Evolutionary conservation across 1,284 basidiomycete genomes (phyloP), one percentile per base, ranked within the genome.

Genomic region (Somion occarium): DNA sequence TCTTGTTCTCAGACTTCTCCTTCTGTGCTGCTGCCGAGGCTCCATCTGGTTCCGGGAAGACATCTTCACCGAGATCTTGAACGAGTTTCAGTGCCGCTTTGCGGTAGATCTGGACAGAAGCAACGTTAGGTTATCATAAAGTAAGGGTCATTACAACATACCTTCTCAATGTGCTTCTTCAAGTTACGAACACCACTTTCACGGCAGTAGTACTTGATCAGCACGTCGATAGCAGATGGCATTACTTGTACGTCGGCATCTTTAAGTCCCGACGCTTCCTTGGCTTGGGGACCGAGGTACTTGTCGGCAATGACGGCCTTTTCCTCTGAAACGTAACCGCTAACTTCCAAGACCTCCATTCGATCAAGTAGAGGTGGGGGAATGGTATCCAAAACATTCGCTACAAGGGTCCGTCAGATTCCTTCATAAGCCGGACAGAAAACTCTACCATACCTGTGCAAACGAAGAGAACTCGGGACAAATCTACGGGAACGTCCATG

Each of bases 341-440:
- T 89, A 24, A 99, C 93, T 73, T 98, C 93, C 50, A 99, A 83
- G 1, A 99, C 93, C 67, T 99, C 97, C 92, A 95, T 94, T 53
- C 95, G 87, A 69, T 99, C 97, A 25, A 98, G 80, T 11, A 99
- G 75, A 2, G 96, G 97, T 2, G 93, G 94, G 1, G 96, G 95
- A 61, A 99, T 99, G 1, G 94, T 98, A 56, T 96, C 92, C 50
- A 98, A 84, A 52, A 85, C 87, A 71, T 98, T 98, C 39, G 93
- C 93, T n/a, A n/a, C n/a, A n/a, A n/a, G n/a, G n/a, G n/a, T n/a
- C 65, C 62, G 61, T 46, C 11, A 1, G 41, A 39, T 50, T n/a
- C 27, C 53, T 45, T 15, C 19, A 46, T 25, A 44, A 37, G 43
- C 15, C 30, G 15, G 38, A 22, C 50, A 39, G 13, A 43, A 18